These are phyloP conservation scores for Colletotrichum limetticola DNA, from an alignment of 2,329 filamentous ascomycete genomes.

Conservation along the genomic window DNA sequence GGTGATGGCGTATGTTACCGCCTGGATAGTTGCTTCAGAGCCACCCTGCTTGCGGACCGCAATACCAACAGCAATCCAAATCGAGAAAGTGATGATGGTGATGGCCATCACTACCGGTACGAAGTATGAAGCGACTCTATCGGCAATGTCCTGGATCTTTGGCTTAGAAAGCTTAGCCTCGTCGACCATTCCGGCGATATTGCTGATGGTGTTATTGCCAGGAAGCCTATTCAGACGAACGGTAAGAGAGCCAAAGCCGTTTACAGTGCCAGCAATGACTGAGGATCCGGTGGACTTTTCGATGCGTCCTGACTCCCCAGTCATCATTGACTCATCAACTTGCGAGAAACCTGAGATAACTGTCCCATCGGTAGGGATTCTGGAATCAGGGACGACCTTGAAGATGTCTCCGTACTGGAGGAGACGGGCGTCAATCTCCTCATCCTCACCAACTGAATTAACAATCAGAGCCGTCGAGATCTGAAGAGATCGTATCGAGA, in stretches of 20 bases:
- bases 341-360: constrained; percentile 72
- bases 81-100: constrained; percentile 68
- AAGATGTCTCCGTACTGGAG: constrained; percentile 79
- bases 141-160: constrained; percentile 74
- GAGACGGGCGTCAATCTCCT: constrained; percentile 71
- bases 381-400: constrained; percentile 67
- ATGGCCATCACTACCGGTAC: constrained; percentile 72
- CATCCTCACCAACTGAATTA: constrained; percentile 44
- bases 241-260: constrained; percentile 70
- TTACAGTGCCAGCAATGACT: constrained; percentile 77
- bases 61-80: constrained; percentile 73
- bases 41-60: constrained; percentile 50
- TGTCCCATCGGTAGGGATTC: constrained; percentile 76
- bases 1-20: constrained; percentile 78
- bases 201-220: constrained; percentile 76
- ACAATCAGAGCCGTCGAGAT: constrained; percentile 64
- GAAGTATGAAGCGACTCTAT: constrained; percentile 74
- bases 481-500: constrained; percentile 70
- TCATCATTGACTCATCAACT: constrained; percentile 82
- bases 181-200: constrained; percentile 77
- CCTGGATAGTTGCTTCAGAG: constrained; percentile 63
- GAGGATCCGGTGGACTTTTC: constrained; percentile 63
- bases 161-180: constrained; percentile 76
- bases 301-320: constrained; percentile 74
- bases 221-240: constrained; percentile 70